Conservation (phyloP, 345 rosid species). For the Dipteronia sinensis region DNA sequence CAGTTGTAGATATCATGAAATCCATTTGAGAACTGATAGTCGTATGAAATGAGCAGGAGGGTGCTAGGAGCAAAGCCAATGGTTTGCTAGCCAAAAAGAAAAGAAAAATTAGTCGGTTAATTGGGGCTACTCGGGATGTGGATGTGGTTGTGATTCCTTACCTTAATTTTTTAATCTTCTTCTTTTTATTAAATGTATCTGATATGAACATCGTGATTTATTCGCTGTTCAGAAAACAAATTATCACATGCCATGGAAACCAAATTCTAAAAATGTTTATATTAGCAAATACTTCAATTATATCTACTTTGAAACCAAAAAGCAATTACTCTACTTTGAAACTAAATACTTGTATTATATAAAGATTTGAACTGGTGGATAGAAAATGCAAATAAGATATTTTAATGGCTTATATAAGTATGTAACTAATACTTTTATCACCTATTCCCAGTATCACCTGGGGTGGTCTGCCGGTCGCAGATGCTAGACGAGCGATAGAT, state of each 20-base stretch:
- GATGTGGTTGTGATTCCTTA: conserved; percentile 26
- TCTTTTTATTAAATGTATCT: conserved; percentile 22
- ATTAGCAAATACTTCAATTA: no score
- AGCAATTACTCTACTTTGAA: no score
- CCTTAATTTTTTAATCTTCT: conserved; percentile 2
- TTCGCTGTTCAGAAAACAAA: no score
- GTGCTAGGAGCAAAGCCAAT: conserved; percentile 36
- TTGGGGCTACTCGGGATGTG: conserved; percentile 23
- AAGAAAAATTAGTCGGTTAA: not conserved
- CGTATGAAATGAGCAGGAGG: conserved; percentile 41
- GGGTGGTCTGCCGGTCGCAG: conserved; percentile 66
- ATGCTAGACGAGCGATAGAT: no score
- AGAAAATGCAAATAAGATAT: not conserved
- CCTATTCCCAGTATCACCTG: conserved; percentile 49
- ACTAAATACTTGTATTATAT: not conserved
- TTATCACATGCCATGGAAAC: no score
- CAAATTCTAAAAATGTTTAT: no score
- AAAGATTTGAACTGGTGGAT: not conserved
- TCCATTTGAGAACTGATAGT: conserved; percentile 27
- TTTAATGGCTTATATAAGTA: not conserved
- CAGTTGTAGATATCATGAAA: conserved; percentile 17
- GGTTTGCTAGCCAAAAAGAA: conserved; percentile 5
- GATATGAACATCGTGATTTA: conserved; percentile 29
- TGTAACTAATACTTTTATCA: not conserved
- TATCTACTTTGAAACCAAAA: no score